Evolutionary conservation across 2,329 filamentous ascomycete genomes (phyloP), one percentile per base, ranked within the genome.

Genomic region (Byssothecium circinans): DNA sequence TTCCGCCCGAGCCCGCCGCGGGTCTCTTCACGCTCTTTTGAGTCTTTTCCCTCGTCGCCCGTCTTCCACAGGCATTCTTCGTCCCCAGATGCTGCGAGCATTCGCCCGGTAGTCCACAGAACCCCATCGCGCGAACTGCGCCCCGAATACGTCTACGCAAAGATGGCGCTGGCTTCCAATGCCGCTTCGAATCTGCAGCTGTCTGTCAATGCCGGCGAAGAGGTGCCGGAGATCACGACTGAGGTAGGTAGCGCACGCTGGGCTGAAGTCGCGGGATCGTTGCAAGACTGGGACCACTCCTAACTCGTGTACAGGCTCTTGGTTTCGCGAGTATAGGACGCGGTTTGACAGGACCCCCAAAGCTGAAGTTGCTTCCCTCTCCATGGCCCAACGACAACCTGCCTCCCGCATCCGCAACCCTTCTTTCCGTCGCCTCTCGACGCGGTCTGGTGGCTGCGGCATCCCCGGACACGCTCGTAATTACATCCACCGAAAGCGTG

Each of bases 371-470:
- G 19, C 76, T 97, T 34, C 89, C 90, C 14, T 80, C 85, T 17
- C 78, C 86, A 67, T 97, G 92, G 91, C 82, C 87, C 33, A 62
- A 71, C 51, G 77, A 85, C 57, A 76, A 81, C 30, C 78, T 88
- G 19, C 92, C 94, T 25, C 78, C 87, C 2, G 78, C 88, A 4
- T 90, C 87, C 36, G 84, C 90, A 11, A 95, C 89, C 2, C 85
- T 99, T 30, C 78, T 99, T 52, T 88, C 87, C 65, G 81, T 97
- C 57, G 91, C 92, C 45, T 86, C 89, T 25, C 82, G 79, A 51
- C 86, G 84, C 70, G 90, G 90, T 33, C 79, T 99, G 18, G 78
- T 96, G 45, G 92, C 92, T 23, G 94, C 91, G 40, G 94, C 89
- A 41, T 88, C 89, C 14, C 92, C 92, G 30, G 86, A 95, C 61